Conservation (phyloP, 768 basidiomycete species). For the Amanita pseudoporphyria region DNA sequence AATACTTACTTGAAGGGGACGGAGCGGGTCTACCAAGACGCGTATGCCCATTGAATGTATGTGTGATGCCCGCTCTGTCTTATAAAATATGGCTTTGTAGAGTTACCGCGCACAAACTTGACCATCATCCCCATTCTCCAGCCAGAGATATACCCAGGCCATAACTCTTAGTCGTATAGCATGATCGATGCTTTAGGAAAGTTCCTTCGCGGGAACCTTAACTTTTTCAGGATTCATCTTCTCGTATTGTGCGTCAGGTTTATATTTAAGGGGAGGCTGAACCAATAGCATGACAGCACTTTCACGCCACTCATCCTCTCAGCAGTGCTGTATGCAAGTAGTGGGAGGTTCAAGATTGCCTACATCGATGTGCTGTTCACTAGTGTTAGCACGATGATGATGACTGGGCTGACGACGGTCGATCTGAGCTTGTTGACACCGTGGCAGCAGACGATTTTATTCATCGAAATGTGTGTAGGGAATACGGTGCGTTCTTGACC, state of each 20-base stretch:
- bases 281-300: slow-evolving; percentile 35
- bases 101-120: too few species aligned
- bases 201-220: slow-evolving; percentile 38
- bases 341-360: slow-evolving; percentile 58
- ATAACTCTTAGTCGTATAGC: not conserved
- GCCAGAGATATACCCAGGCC: too few species aligned
- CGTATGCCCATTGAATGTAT: too few species aligned
- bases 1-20: too few species aligned
- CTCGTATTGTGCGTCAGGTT: slow-evolving; percentile 50
- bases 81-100: too few species aligned
- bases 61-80: too few species aligned
- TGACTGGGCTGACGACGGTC: slow-evolving; percentile 66
- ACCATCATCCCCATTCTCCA: too few species aligned
- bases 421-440: slow-evolving; percentile 59
- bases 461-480: slow-evolving; percentile 72
- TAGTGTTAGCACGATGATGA: slow-evolving; percentile 69
- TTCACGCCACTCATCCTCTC: slow-evolving; percentile 75
- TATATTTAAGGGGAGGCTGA: slow-evolving; percentile 7
- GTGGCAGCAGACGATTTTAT: slow-evolving; percentile 63
- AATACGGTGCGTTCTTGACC: slow-evolving; percentile 56
- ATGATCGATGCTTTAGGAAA: slow-evolving; percentile 4
- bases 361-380: slow-evolving; percentile 77
- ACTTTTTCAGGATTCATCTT: slow-evolving; percentile 58
- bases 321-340: slow-evolving; percentile 74
- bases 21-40: too few species aligned